Base-by-base conservation (phyloP, 306 rosid genomes). In the Clitoria ternatea region DNA sequence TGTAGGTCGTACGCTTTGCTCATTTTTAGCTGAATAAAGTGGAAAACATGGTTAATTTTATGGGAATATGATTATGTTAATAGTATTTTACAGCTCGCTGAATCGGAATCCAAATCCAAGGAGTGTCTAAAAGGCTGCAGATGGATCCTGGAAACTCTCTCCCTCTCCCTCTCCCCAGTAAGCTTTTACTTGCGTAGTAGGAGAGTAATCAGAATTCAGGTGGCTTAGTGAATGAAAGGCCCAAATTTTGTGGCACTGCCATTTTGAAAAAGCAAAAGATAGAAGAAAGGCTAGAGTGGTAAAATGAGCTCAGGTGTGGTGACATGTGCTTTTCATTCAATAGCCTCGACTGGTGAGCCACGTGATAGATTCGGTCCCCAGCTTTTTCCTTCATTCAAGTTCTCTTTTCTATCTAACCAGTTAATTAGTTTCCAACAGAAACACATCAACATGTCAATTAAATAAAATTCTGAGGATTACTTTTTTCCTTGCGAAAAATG, bases 321-420 rank as follows among this genome's bases (percentile, higher is more conserved):
- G 76, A 81, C 79, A 82, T 26, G 30, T 78, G 81, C 86, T 88
- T 83, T 86, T 82, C 73, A 30, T 81, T 86, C 40, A 62, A 75
- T 81, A 15, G 62, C 79, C 85, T 88, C 78, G 89, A 81, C 77
- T 84, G 86, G 30, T 49, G 91, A 83, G 89, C 86, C 89, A 81
- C 83, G 92, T 86, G 86, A 83, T 66, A 77, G 91, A 86, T 86
- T 87, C 90, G 83, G 76, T 77, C 85, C 83, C 64, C 80, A 69
- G 63, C 92, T 85, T 85, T 85, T 84, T 73, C 56, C 80, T 79
- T 23, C 79, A 27, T 81, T 83, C 87, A 81, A 77, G 53, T 82
- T 77, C 75, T 66, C 82, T 78, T 76, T 75, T 74, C 82, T 77
- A 62, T n/a, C n/a, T n/a, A n/a, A n/a, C n/a, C n/a, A n/a, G n/a